A percentile compares a stretch with the other conserved stretches of the same genome.
Conservation (phyloP, 2,329 filamentous ascomycete species). For the Arachnomyces sp. region DNA sequence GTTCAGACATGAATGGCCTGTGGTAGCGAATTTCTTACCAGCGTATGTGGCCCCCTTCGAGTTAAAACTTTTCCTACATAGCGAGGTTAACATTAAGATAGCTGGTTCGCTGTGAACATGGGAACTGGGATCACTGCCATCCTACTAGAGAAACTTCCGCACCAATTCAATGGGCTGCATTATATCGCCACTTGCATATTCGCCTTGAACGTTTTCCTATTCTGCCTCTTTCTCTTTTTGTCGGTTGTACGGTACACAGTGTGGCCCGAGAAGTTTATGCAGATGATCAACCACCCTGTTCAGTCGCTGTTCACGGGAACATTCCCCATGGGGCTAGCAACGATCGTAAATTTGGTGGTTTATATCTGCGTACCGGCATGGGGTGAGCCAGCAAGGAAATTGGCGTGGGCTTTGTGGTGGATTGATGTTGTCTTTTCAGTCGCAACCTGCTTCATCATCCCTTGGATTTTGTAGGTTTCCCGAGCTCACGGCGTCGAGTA, state of each 20-base stretch:
- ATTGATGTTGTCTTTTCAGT: conserved; percentile 40
- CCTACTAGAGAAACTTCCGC: conserved; percentile 54
- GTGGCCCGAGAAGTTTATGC: conserved; percentile 55
- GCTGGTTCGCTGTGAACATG: conserved; percentile 56
- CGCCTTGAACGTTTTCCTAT: conserved; percentile 51
- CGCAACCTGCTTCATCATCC: conserved; percentile 36
- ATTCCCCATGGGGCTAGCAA: conserved; percentile 57
- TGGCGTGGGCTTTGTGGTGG: conserved; percentile 45
- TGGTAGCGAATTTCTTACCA: no score
- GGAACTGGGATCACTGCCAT: conserved; percentile 61
- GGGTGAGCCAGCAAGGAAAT: conserved; percentile 43
- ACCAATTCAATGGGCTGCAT: conserved; percentile 49
- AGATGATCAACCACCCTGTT: conserved; percentile 55
- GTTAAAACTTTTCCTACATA: no score
- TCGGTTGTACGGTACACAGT: conserved; percentile 51
- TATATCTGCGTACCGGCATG: conserved; percentile 48
- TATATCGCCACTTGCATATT: conserved; percentile 56
- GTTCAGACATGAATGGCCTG: no score
- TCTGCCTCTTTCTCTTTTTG: conserved; percentile 46
- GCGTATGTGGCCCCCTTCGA: no score
- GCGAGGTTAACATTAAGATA: conserved; percentile 9
- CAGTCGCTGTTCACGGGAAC: conserved; percentile 59
- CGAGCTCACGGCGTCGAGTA: not conserved
- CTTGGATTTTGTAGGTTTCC: conserved; percentile 47
- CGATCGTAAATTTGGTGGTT: conserved; percentile 55